A percentile compares a stretch with the other conserved stretches of the same genome.
These are phyloP conservation scores for Chrysopogon serrulatus DNA, from an alignment of 176 grass and related monocot species.

Conservation along the genomic window DNA sequence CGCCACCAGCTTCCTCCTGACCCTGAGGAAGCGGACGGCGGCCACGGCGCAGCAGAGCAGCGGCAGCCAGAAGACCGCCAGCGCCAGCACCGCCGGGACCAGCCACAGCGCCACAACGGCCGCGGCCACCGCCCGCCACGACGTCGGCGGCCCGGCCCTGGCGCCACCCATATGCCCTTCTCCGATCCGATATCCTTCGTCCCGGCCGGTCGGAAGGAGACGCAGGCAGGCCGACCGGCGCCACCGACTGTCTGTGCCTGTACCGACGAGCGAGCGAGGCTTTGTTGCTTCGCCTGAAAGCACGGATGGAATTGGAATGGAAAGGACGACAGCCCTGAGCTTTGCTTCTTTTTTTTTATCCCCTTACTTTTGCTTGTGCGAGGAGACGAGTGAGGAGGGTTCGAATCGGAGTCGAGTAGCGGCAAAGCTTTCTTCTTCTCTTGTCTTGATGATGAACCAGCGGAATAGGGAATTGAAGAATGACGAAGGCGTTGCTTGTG, in stretches of 20 bases:
- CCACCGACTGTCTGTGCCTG: too few species aligned
- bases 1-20: not conserved
- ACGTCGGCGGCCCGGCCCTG: not conserved
- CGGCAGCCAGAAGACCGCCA: constrained; percentile 38
- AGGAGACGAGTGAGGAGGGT: not conserved
- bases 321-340: not conserved
- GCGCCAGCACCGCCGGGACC: constrained; percentile 36
- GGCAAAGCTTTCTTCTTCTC: not conserved
- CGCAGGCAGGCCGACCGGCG: too few species aligned
- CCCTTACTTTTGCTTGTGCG: not conserved
- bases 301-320: not conserved
- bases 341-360: not conserved
- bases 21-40: constrained; percentile 30
- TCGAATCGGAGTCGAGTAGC: not conserved
- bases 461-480: too few species aligned
- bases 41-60: constrained; percentile 48
- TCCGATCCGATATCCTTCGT: not conserved
- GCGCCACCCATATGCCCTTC: not conserved
- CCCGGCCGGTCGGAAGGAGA: not conserved
- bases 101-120: constrained; percentile 22
- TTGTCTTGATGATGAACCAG: too few species aligned
- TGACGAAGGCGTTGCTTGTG: not conserved
- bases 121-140: constrained; percentile 9
- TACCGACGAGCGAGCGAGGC: not conserved
- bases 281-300: not conserved